Evolutionary conservation across 2,329 filamentous ascomycete genomes (phyloP), one percentile per base, ranked within the genome.

Genomic region (Nemania sp.): DNA sequence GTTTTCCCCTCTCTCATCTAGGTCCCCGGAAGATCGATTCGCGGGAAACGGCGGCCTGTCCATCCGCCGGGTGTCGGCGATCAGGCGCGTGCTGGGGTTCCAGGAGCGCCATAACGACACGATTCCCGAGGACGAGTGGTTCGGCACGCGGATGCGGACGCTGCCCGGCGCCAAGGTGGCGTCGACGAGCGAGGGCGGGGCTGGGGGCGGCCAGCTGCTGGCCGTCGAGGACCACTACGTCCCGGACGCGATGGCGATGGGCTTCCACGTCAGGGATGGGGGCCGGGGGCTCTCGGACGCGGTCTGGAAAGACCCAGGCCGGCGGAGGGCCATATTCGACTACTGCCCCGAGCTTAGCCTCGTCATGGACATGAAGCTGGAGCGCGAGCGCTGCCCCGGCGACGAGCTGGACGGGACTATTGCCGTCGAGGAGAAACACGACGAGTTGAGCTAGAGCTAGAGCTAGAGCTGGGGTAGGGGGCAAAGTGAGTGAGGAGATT

Each of bases 271-370:
- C 12, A 75, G 76, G 25, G 75, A 79, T 42, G 76, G 80, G 10
- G 79, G 81, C 43, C 67, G 59, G 3, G 64, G 72, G 20, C 71
- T 84, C 3, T 67, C 75, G 18, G 76, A 77, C 20, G 73, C 68
- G 2, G 78, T 84, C 15, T 85, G 83, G 83, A 77, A 77, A 59
- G 72, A 80, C 51, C 72, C 71, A 1, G 68, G 65, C 1, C 74
- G 77, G 61, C 75, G 83, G 35, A 76, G 79, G 64, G 71, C 76
- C 54, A 82, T 84, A 21, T 81, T 83, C 63, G 74, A 80, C 17
- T 86, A 85, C 71, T 86, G 83, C 63, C 83, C 83, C 1, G 83
- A 86, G 70, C 69, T 86, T 18, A 79, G 76, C 64, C 75, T 85
- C 68, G 80, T 84, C 59, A 78, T 85, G 76, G 78, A 81, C 43